phyloP scores from a whole-genome alignment of 2,329 filamentous ascomycete species.

The Alternaria gaisen region DNA sequence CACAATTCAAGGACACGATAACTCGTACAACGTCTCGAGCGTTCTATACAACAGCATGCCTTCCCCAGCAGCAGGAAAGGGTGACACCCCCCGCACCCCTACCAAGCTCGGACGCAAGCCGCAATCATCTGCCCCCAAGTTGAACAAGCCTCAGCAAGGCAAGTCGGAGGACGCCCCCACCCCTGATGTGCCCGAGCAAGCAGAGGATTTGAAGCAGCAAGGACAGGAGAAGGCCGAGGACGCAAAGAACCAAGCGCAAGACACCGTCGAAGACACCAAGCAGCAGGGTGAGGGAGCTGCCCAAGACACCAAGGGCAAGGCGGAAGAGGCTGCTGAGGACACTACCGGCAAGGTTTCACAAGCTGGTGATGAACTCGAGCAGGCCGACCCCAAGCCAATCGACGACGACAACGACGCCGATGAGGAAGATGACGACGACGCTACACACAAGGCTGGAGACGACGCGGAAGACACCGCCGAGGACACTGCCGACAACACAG shows the following conservation, averaged over 20 bases:
- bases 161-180: slow-evolving; percentile 48
- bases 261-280: slow-evolving; percentile 47
- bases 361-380: slow-evolving; percentile 55
- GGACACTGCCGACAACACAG: slow-evolving; percentile 49
- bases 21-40: slow-evolving; percentile 42
- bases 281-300: slow-evolving; percentile 41
- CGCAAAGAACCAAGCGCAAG: slow-evolving; percentile 52
- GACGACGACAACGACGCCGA: slow-evolving; percentile 51
- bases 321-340: slow-evolving; percentile 49
- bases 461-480: slow-evolving; percentile 53
- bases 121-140: slow-evolving; percentile 52
- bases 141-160: slow-evolving; percentile 49
- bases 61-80: slow-evolving; percentile 62
- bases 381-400: slow-evolving; percentile 58
- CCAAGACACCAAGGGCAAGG: slow-evolving; percentile 49
- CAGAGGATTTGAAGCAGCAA: slow-evolving; percentile 50
- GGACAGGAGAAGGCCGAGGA: slow-evolving; percentile 49
- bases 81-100: slow-evolving; percentile 59
- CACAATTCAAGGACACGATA: slow-evolving; percentile 38
- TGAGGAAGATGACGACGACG: slow-evolving; percentile 46
- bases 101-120: slow-evolving; percentile 60
- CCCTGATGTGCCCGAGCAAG: slow-evolving; percentile 47
- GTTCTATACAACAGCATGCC: slow-evolving; percentile 55
- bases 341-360: slow-evolving; percentile 59
- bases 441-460: slow-evolving; percentile 57